Conservation (phyloP, 225 moss, liverwort and hornwort species). For the Physcomitrium patens region DNA sequence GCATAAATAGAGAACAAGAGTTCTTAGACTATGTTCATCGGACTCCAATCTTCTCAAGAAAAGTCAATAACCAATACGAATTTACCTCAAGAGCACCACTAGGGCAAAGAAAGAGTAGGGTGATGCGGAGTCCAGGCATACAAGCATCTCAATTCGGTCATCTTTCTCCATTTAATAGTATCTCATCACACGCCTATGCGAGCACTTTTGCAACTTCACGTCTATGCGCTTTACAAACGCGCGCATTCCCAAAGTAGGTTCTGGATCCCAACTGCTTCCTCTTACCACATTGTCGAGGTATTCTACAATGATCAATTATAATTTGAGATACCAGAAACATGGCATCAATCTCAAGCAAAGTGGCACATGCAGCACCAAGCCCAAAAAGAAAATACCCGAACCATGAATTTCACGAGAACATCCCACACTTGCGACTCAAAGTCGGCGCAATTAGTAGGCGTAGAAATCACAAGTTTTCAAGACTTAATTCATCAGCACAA, state of each 20-base stretch:
- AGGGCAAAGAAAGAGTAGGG: conserved; percentile 68
- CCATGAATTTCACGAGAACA: too few species aligned
- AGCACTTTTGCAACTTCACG: background rate
- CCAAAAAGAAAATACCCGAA: too few species aligned
- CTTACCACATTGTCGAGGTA: too few species aligned
- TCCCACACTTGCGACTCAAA: too few species aligned
- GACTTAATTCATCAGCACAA: too few species aligned
- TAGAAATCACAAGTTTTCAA: too few species aligned
- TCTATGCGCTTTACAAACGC: background rate
- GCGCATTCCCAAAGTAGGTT: background rate
- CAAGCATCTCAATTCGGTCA: conserved; percentile 38
- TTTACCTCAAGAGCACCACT: conserved; percentile 59
- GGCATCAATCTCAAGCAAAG: too few species aligned
- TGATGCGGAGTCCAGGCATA: conserved; percentile 63
- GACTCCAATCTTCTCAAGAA: background rate
- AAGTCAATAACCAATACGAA: background rate
- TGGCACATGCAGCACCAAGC: too few species aligned
- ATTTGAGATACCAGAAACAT: too few species aligned
- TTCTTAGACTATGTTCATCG: background rate
- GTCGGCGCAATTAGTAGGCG: too few species aligned
- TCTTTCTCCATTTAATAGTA: conserved; percentile 26
- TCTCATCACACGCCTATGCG: background rate
- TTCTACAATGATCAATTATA: too few species aligned
- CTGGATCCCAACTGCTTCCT: background rate
- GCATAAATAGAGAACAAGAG: background rate